Evolutionary conservation across 176 grass and related monocot genomes (phyloP).

Genomic region (Phoenix dactylifera): DNA sequence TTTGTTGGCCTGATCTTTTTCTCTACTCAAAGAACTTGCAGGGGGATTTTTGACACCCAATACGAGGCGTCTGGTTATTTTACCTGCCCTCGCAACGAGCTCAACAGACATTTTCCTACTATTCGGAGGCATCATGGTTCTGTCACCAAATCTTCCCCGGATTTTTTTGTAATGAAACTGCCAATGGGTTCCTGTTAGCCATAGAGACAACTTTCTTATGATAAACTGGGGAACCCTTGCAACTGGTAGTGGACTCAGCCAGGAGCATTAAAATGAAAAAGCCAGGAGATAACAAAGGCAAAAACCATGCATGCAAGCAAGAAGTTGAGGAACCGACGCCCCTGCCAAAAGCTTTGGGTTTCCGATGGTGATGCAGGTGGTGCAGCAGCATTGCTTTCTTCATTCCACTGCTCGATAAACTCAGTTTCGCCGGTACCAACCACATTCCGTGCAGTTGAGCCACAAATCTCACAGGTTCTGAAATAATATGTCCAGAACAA

Average conservation of each 20-base stretch:
- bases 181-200: no score
- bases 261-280: conserved; percentile 17
- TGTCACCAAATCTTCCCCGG: no score
- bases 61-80: no score
- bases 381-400: conserved; percentile 24
- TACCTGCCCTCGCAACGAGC: no score
- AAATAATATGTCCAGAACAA: conserved; percentile 1
- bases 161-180: no score
- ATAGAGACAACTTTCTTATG: no score
- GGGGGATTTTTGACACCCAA: no score
- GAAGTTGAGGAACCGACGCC: conserved; percentile 14
- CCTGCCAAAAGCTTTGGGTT: conserved; percentile 13
- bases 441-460: conserved; percentile 72
- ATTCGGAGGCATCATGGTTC: no score
- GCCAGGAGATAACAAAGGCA: conserved; percentile 16
- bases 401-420: conserved; percentile 79
- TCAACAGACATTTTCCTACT: no score
- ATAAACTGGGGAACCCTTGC: no score
- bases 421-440: conserved; percentile 62
- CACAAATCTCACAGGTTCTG: conserved; percentile 87
- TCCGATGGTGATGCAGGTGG: conserved; percentile 26
- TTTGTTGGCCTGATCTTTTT: no score
- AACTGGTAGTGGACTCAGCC: neutral
- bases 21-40: no score
- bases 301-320: conserved; percentile 13